phyloP scores from a whole-genome alignment of 768 basidiomycete species.

The Pleurotus salmoneostramineus region DNA sequence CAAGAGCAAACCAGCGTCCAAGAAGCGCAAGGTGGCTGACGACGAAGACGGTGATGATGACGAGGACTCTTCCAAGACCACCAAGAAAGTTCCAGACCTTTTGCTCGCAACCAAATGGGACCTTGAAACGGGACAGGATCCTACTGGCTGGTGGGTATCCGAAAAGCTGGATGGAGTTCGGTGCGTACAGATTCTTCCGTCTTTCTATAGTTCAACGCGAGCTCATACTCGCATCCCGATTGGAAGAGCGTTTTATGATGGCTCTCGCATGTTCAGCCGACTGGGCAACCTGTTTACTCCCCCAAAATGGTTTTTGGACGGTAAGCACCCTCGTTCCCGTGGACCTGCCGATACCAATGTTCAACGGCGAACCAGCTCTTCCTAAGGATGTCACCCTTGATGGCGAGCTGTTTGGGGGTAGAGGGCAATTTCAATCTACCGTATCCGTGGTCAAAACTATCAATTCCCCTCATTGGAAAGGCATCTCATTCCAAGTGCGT shows the following conservation, averaged over 20 bases:
- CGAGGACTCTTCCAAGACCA: slow-evolving; percentile 23
- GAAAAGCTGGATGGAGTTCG: slow-evolving; percentile 62
- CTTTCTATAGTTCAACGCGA: background rate
- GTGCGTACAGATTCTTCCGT: slow-evolving; percentile 24
- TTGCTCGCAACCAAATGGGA: slow-evolving; percentile 59
- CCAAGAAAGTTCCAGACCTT: slow-evolving; percentile 38
- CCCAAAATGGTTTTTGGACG: slow-evolving; percentile 53
- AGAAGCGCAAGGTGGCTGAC: slow-evolving; percentile 19
- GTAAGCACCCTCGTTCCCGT: slow-evolving; percentile 26
- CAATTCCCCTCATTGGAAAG: slow-evolving; percentile 55
- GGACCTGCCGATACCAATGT: background rate
- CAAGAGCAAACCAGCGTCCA: slow-evolving; percentile 13
- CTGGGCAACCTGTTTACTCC: slow-evolving; percentile 56
- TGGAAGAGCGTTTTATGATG: slow-evolving; percentile 50
- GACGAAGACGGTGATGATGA: slow-evolving; percentile 21
- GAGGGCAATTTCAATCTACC: slow-evolving; percentile 53
- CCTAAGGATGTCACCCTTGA: slow-evolving; percentile 54
- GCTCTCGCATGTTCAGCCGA: slow-evolving; percentile 48
- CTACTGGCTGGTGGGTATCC: slow-evolving; percentile 58
- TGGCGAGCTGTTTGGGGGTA: slow-evolving; percentile 56
- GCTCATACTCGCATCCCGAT: background rate
- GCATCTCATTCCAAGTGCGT: slow-evolving; percentile 50
- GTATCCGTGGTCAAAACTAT: slow-evolving; percentile 57
- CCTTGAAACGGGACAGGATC: slow-evolving; percentile 47
- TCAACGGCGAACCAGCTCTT: slow-evolving; percentile 30